Evolutionary conservation across 2,329 filamentous ascomycete genomes (phyloP).

Genomic region (Penicillium sp.): DNA sequence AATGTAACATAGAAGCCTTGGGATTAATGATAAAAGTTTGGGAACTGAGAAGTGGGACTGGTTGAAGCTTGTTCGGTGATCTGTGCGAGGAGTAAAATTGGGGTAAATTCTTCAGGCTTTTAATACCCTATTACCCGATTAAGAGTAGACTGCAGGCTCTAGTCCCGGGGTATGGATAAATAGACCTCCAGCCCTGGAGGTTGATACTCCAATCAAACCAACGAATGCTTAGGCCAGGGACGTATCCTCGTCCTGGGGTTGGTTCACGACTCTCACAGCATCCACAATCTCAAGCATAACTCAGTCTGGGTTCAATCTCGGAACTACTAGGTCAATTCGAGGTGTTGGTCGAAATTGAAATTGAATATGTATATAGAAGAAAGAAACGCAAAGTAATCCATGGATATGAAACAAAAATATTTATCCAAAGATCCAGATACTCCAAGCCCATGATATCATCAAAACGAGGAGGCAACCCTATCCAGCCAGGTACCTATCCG

Average conservation of each 20-base stretch:
- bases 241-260: too few relatives aligned
- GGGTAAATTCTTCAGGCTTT: not conserved
- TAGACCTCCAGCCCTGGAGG: too few relatives aligned
- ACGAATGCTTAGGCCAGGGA: too few relatives aligned
- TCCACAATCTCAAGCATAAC: too few relatives aligned
- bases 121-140: not conserved
- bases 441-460: conserved; percentile 29
- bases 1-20: conserved; percentile 6
- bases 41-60: not conserved
- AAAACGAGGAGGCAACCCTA: conserved; percentile 19
- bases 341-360: too few relatives aligned
- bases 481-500: conserved; percentile 19
- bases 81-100: not conserved
- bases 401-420: not conserved
- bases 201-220: too few relatives aligned
- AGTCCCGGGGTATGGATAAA: too few relatives aligned
- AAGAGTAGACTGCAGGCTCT: too few relatives aligned
- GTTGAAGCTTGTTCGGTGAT: conserved; percentile 3
- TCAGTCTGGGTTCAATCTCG: too few relatives aligned
- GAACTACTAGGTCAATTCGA: too few relatives aligned
- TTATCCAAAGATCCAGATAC: conserved; percentile 18
- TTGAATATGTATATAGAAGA: not conserved
- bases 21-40: not conserved
- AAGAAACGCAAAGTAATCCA: not conserved
- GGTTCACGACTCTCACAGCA: too few relatives aligned